Evolutionary conservation across 495 filamentous ascomycete species (phyloP).

Genomic region (Penicillium lividum): DNA sequence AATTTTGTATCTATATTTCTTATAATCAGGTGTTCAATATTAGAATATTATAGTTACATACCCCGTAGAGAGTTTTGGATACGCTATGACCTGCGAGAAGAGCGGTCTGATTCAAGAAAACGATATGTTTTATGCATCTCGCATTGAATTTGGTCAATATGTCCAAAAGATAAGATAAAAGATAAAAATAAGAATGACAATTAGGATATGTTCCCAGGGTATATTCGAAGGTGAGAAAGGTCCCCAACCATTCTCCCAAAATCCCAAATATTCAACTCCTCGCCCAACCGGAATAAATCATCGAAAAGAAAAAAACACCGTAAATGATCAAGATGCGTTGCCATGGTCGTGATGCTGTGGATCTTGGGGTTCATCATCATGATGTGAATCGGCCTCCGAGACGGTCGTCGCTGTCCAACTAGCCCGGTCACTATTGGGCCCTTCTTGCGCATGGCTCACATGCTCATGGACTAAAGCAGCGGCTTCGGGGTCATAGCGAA

Average conservation of each 20-base stretch:
- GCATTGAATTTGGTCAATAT: neutral
- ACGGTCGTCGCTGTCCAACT: conserved; percentile 25
- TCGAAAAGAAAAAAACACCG: conserved; percentile 8
- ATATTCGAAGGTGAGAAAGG: conserved; percentile 15
- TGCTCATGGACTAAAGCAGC: conserved; percentile 44
- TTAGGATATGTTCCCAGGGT: conserved; percentile 15
- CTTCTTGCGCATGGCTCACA: conserved; percentile 14
- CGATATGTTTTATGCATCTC: neutral
- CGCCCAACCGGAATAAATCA: neutral
- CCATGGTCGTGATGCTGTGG: neutral
- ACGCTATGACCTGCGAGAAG: neutral
- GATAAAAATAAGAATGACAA: neutral
- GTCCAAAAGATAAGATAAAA: neutral
- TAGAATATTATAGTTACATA: too few species aligned
- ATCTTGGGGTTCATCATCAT: neutral
- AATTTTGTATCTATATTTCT: too few species aligned
- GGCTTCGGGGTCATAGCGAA: conserved; percentile 49
- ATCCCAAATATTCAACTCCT: conserved; percentile 8
- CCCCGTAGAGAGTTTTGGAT: neutral
- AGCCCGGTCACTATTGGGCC: conserved; percentile 15
- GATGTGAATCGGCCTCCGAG: conserved; percentile 15
- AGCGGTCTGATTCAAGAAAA: neutral
- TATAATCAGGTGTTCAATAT: too few species aligned
- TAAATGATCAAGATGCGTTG: conserved; percentile 5
- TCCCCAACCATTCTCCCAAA: conserved; percentile 7